phyloP scores from a whole-genome alignment of 2,329 filamentous ascomycete species.

The Albifimbria verrucaria region DNA sequence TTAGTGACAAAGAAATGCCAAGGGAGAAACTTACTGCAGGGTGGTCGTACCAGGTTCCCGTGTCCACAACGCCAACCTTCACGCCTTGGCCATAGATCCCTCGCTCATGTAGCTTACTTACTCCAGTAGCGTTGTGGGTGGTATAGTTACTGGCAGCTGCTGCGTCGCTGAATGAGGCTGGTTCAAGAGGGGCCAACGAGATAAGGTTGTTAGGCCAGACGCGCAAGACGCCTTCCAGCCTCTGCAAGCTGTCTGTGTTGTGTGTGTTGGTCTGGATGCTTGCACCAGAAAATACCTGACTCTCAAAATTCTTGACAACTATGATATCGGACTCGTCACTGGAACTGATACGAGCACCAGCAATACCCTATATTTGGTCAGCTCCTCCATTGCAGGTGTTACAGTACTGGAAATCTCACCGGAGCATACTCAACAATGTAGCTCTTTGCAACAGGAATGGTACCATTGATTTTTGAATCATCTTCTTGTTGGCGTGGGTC shows the following conservation, averaged over 20 bases:
- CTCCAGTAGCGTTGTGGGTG: slow-evolving; percentile 19
- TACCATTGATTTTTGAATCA: not conserved
- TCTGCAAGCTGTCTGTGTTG: slow-evolving; percentile 13
- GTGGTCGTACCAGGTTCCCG: slow-evolving; percentile 20
- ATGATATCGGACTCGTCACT: too few relatives aligned
- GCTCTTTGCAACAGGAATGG: not conserved
- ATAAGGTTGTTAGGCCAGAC: slow-evolving; percentile 17
- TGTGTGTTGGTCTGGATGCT: slow-evolving; percentile 13
- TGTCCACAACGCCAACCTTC: slow-evolving; percentile 22
- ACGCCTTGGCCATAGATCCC: slow-evolving; percentile 19
- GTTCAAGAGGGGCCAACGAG: not conserved
- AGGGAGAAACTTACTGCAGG: slow-evolving; percentile 6
- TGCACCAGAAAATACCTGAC: slow-evolving; percentile 17
- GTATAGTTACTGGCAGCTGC: slow-evolving; percentile 10
- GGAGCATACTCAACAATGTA: too few relatives aligned
- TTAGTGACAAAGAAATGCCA: not conserved
- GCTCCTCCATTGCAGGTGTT: too few relatives aligned
- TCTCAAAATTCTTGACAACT: slow-evolving; percentile 8
- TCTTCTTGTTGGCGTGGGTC: not conserved
- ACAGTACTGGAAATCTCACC: too few relatives aligned
- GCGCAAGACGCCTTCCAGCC: slow-evolving; percentile 14
- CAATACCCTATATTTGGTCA: too few relatives aligned
- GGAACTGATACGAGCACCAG: too few relatives aligned
- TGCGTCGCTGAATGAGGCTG: not conserved
- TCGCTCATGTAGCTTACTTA: slow-evolving; percentile 17